These are phyloP conservation scores for Athelia sp. DNA, from an alignment of 1,284 basidiomycete genomes.

Conservation along the genomic window DNA sequence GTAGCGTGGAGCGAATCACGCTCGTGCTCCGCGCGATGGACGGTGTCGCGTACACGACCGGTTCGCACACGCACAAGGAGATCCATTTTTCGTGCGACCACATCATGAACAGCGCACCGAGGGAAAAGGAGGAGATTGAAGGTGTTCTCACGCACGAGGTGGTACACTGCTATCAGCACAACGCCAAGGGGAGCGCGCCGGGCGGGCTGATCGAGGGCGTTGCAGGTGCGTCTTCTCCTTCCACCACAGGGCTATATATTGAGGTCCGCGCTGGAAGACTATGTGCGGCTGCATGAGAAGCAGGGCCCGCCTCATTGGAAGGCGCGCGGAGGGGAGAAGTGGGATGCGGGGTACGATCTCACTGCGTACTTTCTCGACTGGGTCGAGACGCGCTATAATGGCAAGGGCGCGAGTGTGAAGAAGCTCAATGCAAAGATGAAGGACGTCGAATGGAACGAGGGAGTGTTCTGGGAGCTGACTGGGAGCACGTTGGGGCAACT, in stretches of 20 bases:
- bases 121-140: constrained; percentile 50
- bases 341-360: constrained; percentile 69
- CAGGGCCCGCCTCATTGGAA: constrained; percentile 66
- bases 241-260: background rate
- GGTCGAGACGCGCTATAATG: constrained; percentile 53
- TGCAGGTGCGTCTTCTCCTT: constrained; percentile 43
- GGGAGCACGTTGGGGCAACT: constrained; percentile 46
- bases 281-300: constrained; percentile 44
- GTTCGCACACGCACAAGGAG: constrained; percentile 54
- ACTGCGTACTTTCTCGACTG: constrained; percentile 73
- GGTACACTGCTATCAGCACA: constrained; percentile 72
- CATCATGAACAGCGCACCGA: constrained; percentile 37
- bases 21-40: constrained; percentile 59
- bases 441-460: constrained; percentile 41
- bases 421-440: constrained; percentile 53
- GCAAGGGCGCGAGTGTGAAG: constrained; percentile 45
- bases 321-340: constrained; percentile 36
- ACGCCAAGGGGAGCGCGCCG: constrained; percentile 54
- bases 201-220: constrained; percentile 69
- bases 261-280: constrained; percentile 4
- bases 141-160: constrained; percentile 58
- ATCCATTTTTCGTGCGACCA: constrained; percentile 67
- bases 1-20: constrained; percentile 50
- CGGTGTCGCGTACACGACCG: constrained; percentile 62
- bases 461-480: constrained; percentile 48